A percentile compares a stretch with the other conserved stretches of the same genome.
Conservation (phyloP, 208 protist genomes). For the Leishmania arabica region DNA sequence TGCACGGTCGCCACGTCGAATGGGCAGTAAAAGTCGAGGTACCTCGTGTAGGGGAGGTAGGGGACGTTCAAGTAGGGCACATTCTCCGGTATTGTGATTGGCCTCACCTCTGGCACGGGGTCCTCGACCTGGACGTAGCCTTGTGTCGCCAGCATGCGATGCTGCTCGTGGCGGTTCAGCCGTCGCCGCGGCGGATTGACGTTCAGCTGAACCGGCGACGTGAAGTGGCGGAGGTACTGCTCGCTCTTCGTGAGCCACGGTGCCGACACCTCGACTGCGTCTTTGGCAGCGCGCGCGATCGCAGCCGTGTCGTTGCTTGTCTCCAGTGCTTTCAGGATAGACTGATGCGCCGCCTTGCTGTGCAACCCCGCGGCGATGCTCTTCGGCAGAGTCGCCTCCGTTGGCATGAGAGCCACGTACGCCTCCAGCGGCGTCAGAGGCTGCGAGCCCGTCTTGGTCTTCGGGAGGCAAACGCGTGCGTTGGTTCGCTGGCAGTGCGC, state of each 20-base stretch:
- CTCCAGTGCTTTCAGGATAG: conserved; percentile 44
- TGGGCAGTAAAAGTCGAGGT: conserved; percentile 35
- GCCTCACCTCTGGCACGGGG: conserved; percentile 54
- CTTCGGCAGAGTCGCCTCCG: conserved; percentile 59
- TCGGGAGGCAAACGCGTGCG: conserved; percentile 13
- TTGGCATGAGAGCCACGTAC: conserved; percentile 85
- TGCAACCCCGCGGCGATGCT: conserved; percentile 49
- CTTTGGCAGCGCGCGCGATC: conserved; percentile 51
- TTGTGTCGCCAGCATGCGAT: conserved; percentile 59
- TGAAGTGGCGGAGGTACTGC: conserved; percentile 74
- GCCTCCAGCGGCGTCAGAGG: conserved; percentile 83
- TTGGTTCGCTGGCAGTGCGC: conserved; percentile 41
- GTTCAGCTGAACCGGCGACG: conserved; percentile 79
- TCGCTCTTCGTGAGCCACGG: conserved; percentile 65
- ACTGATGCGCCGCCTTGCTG: conserved; percentile 40
- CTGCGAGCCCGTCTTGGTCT: conserved; percentile 15
- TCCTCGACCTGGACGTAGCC: conserved; percentile 41
- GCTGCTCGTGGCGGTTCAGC: conserved; percentile 78
- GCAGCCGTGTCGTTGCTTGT: conserved; percentile 53
- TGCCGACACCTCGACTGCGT: conserved; percentile 48
- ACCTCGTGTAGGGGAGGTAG: conserved; percentile 22
- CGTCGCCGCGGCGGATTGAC: conserved; percentile 49
- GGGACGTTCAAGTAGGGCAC: conserved; percentile 34
- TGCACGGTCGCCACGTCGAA: conserved; percentile 4
- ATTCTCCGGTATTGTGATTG: conserved; percentile 38